phyloP scores from a whole-genome alignment of 192 early-diverging fungal genomes.

The Lobosporangium transversale region DNA sequence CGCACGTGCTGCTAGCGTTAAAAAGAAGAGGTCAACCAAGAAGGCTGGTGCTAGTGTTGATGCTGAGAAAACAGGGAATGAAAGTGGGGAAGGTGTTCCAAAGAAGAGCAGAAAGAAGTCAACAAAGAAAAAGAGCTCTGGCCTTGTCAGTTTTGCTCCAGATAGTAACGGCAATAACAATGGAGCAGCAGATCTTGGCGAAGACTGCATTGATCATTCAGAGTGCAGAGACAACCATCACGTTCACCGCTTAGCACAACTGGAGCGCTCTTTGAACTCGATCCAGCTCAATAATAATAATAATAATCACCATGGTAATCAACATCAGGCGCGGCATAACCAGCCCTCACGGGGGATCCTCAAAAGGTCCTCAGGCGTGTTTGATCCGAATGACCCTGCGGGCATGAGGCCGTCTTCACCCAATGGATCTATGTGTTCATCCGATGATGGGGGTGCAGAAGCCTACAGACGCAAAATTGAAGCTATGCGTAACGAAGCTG shows the following conservation, averaged over 20 bases:
- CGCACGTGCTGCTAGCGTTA: conserved; percentile 16
- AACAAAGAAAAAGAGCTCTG: conserved; percentile 28
- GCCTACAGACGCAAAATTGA: conserved; percentile 60
- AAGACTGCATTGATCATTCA: conserved; percentile 15
- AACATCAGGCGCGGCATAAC: background rate
- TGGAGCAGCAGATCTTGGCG: background rate
- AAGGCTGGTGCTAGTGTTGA: conserved; percentile 3
- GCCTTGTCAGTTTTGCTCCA: conserved; percentile 15
- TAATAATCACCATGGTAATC: background rate
- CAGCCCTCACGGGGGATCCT: conserved; percentile 19
- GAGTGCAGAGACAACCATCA: conserved; percentile 11
- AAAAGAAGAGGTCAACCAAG: conserved; percentile 38
- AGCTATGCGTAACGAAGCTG: conserved; percentile 62
- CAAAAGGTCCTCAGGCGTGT: conserved; percentile 1
- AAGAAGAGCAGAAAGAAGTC: conserved; percentile 38
- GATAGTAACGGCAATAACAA: conserved; percentile 1
- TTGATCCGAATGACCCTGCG: background rate
- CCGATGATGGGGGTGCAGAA: conserved; percentile 41
- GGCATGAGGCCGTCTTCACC: background rate
- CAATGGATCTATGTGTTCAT: conserved; percentile 7
- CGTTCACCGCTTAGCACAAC: conserved; percentile 35
- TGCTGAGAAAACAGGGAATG: conserved; percentile 1
- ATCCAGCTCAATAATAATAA: conserved; percentile 1
- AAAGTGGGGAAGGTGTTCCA: background rate
- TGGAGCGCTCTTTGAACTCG: conserved; percentile 27